A percentile compares a stretch with the other conserved stretches of the same genome.
phyloP scores from a whole-genome alignment of 116 monocot species.

The Dioscorea cayenensis region DNA sequence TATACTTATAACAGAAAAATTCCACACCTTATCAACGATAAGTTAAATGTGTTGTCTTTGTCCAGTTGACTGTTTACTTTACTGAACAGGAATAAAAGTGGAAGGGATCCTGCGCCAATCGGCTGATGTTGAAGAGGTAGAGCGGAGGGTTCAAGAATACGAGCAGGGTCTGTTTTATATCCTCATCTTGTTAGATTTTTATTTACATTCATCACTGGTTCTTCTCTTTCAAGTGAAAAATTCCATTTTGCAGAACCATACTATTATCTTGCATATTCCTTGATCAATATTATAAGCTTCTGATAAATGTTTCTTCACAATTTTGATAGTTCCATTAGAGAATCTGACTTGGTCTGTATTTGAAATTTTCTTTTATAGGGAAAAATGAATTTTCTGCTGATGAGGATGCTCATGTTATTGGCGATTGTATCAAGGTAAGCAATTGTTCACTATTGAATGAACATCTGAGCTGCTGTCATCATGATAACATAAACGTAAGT shows the following conservation, averaged over 20 bases:
- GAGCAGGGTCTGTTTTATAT: conserved; percentile 58
- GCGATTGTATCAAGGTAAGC: conserved; percentile 93
- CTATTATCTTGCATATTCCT: not conserved
- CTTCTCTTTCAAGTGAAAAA: not conserved
- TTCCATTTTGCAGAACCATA: not conserved
- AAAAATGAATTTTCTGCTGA: conserved; percentile 70
- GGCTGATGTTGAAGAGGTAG: conserved; percentile 97
- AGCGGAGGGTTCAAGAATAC: conserved; percentile 69
- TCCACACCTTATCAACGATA: too few species aligned
- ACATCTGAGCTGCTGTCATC: not conserved
- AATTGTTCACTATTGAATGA: not conserved
- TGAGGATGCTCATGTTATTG: conserved; percentile 97
- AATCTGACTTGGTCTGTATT: not conserved
- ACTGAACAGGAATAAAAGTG: conserved; percentile 61
- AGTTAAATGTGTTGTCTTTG: not conserved
- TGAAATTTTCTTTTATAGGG: conserved; percentile 27
- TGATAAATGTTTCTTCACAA: not conserved
- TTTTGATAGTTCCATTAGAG: not conserved
- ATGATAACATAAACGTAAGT: not conserved
- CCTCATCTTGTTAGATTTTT: conserved; percentile 7
- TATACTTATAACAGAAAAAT: too few species aligned
- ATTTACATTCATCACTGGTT: not conserved
- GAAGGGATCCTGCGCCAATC: conserved; percentile 97
- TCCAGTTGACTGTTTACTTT: not conserved
- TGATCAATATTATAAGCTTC: not conserved